Conservation (phyloP, 1,139 yeast genomes). For the Nakaseomyces sp. region DNA sequence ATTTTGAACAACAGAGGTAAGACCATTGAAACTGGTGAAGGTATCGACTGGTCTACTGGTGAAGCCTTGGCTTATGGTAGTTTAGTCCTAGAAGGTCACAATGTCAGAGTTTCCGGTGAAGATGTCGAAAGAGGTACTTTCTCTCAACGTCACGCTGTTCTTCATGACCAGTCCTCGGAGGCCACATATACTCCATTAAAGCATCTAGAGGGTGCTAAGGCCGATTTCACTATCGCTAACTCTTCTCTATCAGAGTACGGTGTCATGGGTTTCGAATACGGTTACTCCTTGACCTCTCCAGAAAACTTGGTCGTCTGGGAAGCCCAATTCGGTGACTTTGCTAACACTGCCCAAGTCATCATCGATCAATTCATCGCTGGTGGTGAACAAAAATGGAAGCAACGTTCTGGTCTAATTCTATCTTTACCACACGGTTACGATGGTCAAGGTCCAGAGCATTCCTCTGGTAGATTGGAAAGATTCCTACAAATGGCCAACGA, state of each 20-base stretch:
- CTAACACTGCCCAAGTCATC: conserved; percentile 97
- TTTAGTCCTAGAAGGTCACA: conserved; percentile 84
- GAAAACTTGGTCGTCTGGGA: conserved; percentile 98
- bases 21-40: conserved; percentile 80
- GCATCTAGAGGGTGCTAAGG: conserved; percentile 71
- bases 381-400: conserved; percentile 98
- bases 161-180: conserved; percentile 91
- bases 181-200: conserved; percentile 76
- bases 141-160: conserved; percentile 98
- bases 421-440: conserved; percentile 99
- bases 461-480: conserved; percentile 96
- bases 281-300: conserved; percentile 95
- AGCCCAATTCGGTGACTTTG: conserved; percentile 99
- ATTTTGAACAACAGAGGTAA: conserved; percentile 81
- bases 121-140: conserved; percentile 99
- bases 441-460: conserved; percentile 99
- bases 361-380: conserved; percentile 94
- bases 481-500: conserved; percentile 93
- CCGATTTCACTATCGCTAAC: conserved; percentile 80
- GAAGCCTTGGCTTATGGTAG: conserved; percentile 98
- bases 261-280: conserved; percentile 98
- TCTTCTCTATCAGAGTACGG: conserved; percentile 98
- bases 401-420: conserved; percentile 91
- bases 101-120: conserved; percentile 96
- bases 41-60: conserved; percentile 99